These are phyloP conservation scores for Malassezia sympodialis DNA, from an alignment of 1,284 basidiomycete genomes.

Conservation along the genomic window DNA sequence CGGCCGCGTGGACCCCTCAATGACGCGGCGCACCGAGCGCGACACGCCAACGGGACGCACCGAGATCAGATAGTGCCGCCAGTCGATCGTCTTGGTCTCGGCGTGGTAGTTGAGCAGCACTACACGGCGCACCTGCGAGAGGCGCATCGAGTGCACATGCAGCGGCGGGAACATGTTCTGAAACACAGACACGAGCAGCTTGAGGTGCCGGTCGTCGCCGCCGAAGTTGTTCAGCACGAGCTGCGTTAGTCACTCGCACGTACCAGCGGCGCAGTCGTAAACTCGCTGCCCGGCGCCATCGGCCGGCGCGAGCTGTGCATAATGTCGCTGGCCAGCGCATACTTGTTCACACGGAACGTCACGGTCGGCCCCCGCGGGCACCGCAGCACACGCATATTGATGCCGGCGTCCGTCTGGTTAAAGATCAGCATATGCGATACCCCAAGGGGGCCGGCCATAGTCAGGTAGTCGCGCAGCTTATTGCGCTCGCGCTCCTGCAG, in stretches of 20 bases:
- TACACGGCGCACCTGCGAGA: slow-evolving; percentile 58
- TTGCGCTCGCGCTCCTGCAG: slow-evolving; percentile 85
- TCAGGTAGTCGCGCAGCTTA: slow-evolving; percentile 85
- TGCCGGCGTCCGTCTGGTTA: slow-evolving; percentile 55
- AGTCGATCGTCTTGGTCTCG: slow-evolving; percentile 74
- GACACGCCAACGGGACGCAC: slow-evolving; percentile 91
- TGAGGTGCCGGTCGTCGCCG: slow-evolving; percentile 61
- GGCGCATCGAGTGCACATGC: slow-evolving; percentile 56
- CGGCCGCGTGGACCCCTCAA: slow-evolving; percentile 58
- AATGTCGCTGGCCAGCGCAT: slow-evolving; percentile 78
- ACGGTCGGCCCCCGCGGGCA: slow-evolving; percentile 87
- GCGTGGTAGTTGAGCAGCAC: slow-evolving; percentile 87
- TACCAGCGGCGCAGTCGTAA: slow-evolving; percentile 72
- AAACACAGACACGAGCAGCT: slow-evolving; percentile 63
- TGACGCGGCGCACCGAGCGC: slow-evolving; percentile 74
- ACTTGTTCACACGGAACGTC: slow-evolving; percentile 83
- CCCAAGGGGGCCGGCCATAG: slow-evolving; percentile 78
- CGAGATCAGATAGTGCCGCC: slow-evolving; percentile 88
- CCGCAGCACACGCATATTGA: slow-evolving; percentile 70
- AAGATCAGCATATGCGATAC: slow-evolving; percentile 91
- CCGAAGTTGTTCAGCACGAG: slow-evolving; percentile 60
- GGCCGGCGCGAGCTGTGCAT: slow-evolving; percentile 60
- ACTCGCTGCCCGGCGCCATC: slow-evolving; percentile 64
- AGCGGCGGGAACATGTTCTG: slow-evolving; percentile 79
- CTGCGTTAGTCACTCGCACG: slow-evolving; percentile 54